Evolutionary conservation across 257 asterid genomes (phyloP).

Genomic region (Solanum appendiculatum): DNA sequence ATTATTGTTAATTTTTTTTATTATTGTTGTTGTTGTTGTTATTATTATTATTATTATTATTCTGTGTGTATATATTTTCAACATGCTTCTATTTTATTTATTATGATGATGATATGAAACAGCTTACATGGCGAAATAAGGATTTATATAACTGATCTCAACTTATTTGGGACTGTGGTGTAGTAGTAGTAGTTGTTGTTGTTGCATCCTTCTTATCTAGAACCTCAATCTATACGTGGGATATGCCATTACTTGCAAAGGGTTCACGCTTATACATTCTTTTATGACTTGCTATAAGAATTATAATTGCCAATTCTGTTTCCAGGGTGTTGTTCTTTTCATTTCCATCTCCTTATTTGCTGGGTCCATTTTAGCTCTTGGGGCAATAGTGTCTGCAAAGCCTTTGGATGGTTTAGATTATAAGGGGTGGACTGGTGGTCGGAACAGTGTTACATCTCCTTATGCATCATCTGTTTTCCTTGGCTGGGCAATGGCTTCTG

Average conservation of each 20-base stretch:
- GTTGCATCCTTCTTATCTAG: neutral
- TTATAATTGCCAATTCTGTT: neutral
- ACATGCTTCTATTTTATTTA: neutral
- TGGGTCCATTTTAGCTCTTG: conserved; percentile 89
- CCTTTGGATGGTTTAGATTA: conserved; percentile 88
- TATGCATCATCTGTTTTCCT: conserved; percentile 82
- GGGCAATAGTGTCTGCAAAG: conserved; percentile 89
- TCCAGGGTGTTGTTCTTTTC: conserved; percentile 68
- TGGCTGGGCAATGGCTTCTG: conserved; percentile 97
- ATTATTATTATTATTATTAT: too few relatives aligned
- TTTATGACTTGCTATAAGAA: neutral
- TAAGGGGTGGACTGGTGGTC: conserved; percentile 65
- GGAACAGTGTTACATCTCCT: conserved; percentile 65
- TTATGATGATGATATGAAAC: neutral
- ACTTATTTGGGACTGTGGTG: neutral
- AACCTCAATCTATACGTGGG: neutral
- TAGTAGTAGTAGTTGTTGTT: neutral
- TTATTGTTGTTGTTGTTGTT: too few relatives aligned
- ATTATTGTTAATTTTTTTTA: too few relatives aligned
- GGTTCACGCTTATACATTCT: neutral
- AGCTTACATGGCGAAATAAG: neutral
- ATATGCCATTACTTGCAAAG: neutral
- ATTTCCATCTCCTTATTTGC: conserved; percentile 65
- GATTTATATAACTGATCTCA: neutral
- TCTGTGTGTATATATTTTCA: neutral